A percentile compares a stretch with the other conserved stretches of the same genome.
phyloP scores from a whole-genome alignment of 441 rosid species.

The Adansonia grandidieri region DNA sequence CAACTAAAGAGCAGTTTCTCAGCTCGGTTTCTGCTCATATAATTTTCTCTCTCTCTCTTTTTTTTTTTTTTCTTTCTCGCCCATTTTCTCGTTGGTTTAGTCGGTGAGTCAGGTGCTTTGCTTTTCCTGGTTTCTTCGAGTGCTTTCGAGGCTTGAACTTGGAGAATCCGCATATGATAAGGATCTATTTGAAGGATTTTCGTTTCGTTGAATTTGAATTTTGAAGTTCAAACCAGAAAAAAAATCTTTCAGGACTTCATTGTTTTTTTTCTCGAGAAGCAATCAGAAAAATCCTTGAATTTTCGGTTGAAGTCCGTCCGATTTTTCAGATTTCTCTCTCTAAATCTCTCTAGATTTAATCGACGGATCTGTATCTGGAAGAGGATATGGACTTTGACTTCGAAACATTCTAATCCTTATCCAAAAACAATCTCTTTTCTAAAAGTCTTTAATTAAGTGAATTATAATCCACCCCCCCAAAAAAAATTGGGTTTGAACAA shows the following conservation, averaged over 20 bases:
- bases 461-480: neutral
- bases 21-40: neutral
- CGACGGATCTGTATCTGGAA: conserved; percentile 3
- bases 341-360: neutral
- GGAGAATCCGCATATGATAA: conserved; percentile 23
- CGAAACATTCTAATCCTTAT: neutral
- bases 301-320: neutral
- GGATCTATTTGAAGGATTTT: conserved; percentile 11
- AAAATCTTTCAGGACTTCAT: neutral
- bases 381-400: neutral
- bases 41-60: neutral
- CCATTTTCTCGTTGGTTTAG: neutral
- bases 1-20: neutral
- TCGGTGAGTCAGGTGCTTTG: neutral
- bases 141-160: conserved; percentile 28
- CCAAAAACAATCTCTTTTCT: neutral
- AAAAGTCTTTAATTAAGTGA: neutral
- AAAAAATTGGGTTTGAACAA: neutral
- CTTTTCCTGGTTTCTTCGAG: neutral
- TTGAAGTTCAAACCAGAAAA: neutral
- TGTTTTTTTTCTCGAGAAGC: neutral
- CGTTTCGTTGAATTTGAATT: neutral
- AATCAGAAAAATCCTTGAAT: neutral
- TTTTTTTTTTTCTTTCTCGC: neutral
- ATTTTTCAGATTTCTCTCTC: neutral